Base-by-base conservation (phyloP, 371 early-diverging fungal species). In the Coemansia sp. region DNA sequence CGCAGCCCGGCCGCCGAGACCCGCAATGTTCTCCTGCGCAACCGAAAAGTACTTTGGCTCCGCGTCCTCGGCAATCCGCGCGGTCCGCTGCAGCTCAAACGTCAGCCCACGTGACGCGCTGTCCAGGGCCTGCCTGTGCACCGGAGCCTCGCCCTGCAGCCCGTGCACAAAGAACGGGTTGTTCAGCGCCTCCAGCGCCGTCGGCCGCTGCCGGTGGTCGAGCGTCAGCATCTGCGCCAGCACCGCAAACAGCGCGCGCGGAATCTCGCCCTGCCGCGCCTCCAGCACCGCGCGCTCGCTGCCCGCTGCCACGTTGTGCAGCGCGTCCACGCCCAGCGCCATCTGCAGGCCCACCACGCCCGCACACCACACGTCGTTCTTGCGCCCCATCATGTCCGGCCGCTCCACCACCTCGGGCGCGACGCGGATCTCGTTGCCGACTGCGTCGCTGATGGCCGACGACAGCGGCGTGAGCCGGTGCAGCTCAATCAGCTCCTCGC, bases 331-430 rank as follows among this genome's bases (percentile, higher is more conserved):
- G 8, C 92, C 92, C 81, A 88, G 84, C 3, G 86, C 58, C 90
- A 90, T 90, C 57, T 89, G 88, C 36, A 90, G 69, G 20, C 88
- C 83, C 0, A 88, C 83, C 7, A 88, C 77, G 26, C 90, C 91
- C 0, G 86, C 74, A 54, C 85, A 88, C 88, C 90, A 91, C 20
- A 91, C 82, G 72, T 91, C 92, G 62, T 85, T 87, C 63, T 91
- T 90, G 47, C 89, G 79, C 26, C 83, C 81, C 59, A 83, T 82
- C 9, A 83, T 68, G 16, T 85, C 85, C 0, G 86, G 83, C 5
- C 81, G 65, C 8, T 85, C 83, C 7, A 80, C 66, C 34, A 84
- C 62, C 75, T 88, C 88, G 8, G 88, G 87, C 0, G 86, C 79
- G 5, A 77, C 69, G 80, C 89, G 83, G 2, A 77, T 71, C 26